Percentiles rank a stretch among this genome's conserved stretches.
Conservation (phyloP, 2,329 filamentous ascomycete genomes). For the Apiospora marii region DNA sequence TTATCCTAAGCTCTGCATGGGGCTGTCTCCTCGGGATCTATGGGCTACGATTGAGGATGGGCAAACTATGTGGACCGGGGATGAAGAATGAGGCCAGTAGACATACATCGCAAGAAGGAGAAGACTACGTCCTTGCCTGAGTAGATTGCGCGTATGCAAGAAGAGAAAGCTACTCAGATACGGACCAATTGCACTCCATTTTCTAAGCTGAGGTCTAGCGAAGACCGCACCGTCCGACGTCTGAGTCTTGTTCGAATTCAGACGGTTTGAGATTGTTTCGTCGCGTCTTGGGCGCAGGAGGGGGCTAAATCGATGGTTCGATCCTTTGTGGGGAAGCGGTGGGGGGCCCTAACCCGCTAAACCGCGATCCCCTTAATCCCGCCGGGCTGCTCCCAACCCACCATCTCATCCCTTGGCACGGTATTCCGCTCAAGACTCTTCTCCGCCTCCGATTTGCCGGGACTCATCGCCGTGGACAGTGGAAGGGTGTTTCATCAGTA, state of each 20-base stretch:
- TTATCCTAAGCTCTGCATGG: not conserved
- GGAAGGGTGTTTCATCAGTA: not conserved
- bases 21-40: not conserved
- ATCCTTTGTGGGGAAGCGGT: not conserved
- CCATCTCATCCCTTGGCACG: conserved; percentile 2
- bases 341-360: not conserved
- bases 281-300: too few species aligned
- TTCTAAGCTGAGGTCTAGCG: too few species aligned
- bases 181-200: too few species aligned
- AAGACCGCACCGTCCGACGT: too few species aligned
- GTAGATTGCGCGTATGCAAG: too few species aligned
- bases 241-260: too few species aligned
- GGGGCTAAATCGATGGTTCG: not conserved
- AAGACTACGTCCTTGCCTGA: too few species aligned
- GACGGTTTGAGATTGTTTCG: too few species aligned
- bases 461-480: not conserved
- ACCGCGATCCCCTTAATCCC: not conserved
- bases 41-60: not conserved
- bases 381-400: not conserved
- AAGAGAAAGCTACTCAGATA: too few species aligned
- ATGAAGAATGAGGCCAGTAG: not conserved
- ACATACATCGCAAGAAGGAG: too few species aligned
- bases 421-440: not conserved
- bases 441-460: not conserved
- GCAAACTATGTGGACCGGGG: not conserved